A percentile compares a stretch with the other conserved stretches of the same genome.
These are phyloP conservation scores for Pelargonium nanum DNA, from an alignment of 345 rosid genomes.

Conservation along the genomic window DNA sequence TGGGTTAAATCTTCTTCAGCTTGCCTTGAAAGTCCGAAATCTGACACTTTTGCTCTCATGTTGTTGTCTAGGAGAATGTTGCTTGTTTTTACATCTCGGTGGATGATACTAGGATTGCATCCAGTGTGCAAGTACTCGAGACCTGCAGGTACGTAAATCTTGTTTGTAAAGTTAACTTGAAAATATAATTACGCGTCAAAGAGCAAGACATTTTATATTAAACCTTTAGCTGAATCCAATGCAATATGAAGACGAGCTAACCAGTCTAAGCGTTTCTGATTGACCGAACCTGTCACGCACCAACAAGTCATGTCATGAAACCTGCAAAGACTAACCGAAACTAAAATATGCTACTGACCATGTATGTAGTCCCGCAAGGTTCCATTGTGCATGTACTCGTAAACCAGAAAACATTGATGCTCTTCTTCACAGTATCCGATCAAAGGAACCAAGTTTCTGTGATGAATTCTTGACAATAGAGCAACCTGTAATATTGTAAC, in stretches of 20 bases:
- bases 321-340: not conserved
- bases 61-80: conserved; percentile 82
- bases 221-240: conserved; percentile 95
- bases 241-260: conserved; percentile 65
- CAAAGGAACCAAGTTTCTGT: conserved; percentile 88
- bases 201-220: conserved; percentile 6
- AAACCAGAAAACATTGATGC: conserved; percentile 56
- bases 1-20: conserved; percentile 90
- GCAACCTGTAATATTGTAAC: conserved; percentile 86
- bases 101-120: conserved; percentile 90
- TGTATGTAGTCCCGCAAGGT: conserved; percentile 70
- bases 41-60: conserved; percentile 96
- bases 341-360: conserved; percentile 28
- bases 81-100: conserved; percentile 90
- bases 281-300: conserved; percentile 40
- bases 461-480: conserved; percentile 91
- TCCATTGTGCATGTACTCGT: conserved; percentile 98
- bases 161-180: conserved; percentile 13
- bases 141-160: conserved; percentile 50
- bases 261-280: conserved; percentile 62
- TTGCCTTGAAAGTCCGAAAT: conserved; percentile 95
- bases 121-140: conserved; percentile 96
- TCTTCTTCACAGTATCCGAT: conserved; percentile 94
- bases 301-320: conserved; percentile 1
- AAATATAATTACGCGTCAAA: conserved; percentile 1